Base-by-base conservation (phyloP, 176 grass and related monocot species). In the Ensete glaucum region DNA sequence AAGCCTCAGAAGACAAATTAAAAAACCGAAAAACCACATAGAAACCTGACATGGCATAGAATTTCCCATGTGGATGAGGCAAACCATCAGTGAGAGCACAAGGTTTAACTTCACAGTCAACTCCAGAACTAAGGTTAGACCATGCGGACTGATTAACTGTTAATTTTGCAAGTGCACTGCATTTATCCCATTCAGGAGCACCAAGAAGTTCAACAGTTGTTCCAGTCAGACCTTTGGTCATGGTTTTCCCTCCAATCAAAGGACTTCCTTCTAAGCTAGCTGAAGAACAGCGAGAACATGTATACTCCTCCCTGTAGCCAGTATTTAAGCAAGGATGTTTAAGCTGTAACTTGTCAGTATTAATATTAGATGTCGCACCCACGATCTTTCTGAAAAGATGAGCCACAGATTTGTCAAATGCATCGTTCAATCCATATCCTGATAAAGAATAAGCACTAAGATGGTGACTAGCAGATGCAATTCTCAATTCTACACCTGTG, bases 351-450 rank as follows among this genome's bases (percentile, higher is more conserved):
- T 98, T 93, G 20, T 75, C 82, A 57, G 76, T 83, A 66, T 43
- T 43, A 43, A 69, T 58, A 82, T n/a, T 16, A 70, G 48, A 17
- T 70, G 82, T 54, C 65, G 62, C 26, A 73, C 27, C 72, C 80
- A 84, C 75, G 9, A 78, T 56, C 16, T 54, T 86, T 81, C 87
- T 93, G 59, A 89, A 62, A 81, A 98, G 84, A 91, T 93, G 60
- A 12, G 90, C 90, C 22, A 98, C 90, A 17, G 95, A 94, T 87
- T 91, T 98, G 73, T 91, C 95, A 82, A 98, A 98, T 77, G 95
- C 95, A 84, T 98, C 95, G 82, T 98, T 98, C 63, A 98, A 75
- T 70, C 95, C 95, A 91, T 98, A 98, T 55, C 95, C 95, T 26
- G 84, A 85, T 68, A 98, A 85, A 88, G 95, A 98, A 90, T 94